Percentiles rank a stretch among this genome's conserved stretches.
Evolutionary conservation across 805 yeast genomes (phyloP).

Genomic region (Torulaspora quercuum): DNA sequence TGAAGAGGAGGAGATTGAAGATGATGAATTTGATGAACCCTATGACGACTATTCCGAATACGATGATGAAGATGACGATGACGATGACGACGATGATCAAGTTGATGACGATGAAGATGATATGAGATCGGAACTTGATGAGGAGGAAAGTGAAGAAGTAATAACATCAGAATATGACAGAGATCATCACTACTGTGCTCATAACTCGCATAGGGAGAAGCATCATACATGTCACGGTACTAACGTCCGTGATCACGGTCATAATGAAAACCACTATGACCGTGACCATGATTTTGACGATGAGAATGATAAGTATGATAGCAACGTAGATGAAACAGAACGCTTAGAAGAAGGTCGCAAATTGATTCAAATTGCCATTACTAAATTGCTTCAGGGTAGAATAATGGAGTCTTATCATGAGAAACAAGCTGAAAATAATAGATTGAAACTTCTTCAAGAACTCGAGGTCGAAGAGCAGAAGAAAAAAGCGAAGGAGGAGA

Average conservation of each 20-base stretch:
- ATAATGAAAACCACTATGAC: constrained; percentile 17
- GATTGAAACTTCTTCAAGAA: constrained; percentile 59
- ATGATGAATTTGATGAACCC: constrained; percentile 24
- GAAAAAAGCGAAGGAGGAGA: constrained; percentile 62
- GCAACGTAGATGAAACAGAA: constrained; percentile 53
- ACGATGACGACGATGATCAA: no score
- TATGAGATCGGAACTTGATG: constrained; percentile 19
- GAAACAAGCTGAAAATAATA: constrained; percentile 72
- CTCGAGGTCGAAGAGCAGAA: constrained; percentile 66
- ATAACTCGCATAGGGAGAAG: constrained; percentile 14
- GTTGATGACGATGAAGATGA: constrained; percentile 27
- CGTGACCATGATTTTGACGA: constrained; percentile 21
- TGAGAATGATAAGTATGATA: constrained; percentile 33
- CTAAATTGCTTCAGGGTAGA: constrained; percentile 70
- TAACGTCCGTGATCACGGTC: constrained; percentile 19
- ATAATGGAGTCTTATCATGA: constrained; percentile 75
- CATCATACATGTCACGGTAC: constrained; percentile 16
- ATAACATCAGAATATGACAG: constrained; percentile 6
- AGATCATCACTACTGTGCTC: constrained; percentile 13
- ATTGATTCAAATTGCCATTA: constrained; percentile 73
- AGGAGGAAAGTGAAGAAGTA: constrained; percentile 27
- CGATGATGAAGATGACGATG: constrained; percentile 34
- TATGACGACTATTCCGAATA: constrained; percentile 32
- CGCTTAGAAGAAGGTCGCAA: constrained; percentile 76
- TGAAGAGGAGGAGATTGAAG: constrained; percentile 20